Evolutionary conservation across 2,329 filamentous ascomycete species (phyloP).

Genomic region (Hypomyces rosellus): DNA sequence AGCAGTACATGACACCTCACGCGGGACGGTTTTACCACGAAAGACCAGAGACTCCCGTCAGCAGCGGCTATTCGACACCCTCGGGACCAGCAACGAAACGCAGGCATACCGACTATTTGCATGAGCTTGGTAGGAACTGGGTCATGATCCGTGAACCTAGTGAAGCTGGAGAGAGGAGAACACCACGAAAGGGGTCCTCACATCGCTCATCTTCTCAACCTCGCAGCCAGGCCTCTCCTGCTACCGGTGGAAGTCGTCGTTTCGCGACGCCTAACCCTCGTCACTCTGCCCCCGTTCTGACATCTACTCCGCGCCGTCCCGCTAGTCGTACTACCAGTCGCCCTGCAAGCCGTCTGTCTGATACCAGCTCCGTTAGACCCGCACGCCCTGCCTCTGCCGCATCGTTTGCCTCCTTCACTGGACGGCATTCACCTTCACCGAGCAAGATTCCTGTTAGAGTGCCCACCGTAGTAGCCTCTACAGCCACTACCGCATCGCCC

Average conservation of each 20-base stretch:
- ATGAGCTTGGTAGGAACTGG: conserved; percentile 62
- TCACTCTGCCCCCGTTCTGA: neutral
- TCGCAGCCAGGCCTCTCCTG: conserved; percentile 27
- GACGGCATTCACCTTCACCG: conserved; percentile 27
- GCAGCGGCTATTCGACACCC: conserved; percentile 34
- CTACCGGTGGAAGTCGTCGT: conserved; percentile 31
- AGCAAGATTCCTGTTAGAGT: conserved; percentile 37
- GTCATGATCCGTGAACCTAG: conserved; percentile 53
- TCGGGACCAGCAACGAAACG: conserved; percentile 45
- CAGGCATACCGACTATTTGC: conserved; percentile 45
- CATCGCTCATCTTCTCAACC: conserved; percentile 22
- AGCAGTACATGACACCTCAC: neutral
- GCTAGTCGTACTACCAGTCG: conserved; percentile 18
- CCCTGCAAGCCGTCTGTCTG: conserved; percentile 39
- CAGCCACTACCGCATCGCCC: conserved; percentile 13
- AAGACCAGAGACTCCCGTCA: conserved; percentile 20
- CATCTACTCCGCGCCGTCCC: conserved; percentile 10
- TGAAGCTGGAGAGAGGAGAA: conserved; percentile 15
- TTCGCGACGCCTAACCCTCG: conserved; percentile 32
- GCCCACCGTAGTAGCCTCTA: neutral
- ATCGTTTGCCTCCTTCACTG: conserved; percentile 21
- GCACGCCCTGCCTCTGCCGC: conserved; percentile 24
- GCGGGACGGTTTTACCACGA: conserved; percentile 8
- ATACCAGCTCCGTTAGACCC: conserved; percentile 18
- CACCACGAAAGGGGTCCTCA: conserved; percentile 20